Evolutionary conservation across 495 filamentous ascomycete genomes (phyloP).

Genomic region (Aspergillus hancockii): DNA sequence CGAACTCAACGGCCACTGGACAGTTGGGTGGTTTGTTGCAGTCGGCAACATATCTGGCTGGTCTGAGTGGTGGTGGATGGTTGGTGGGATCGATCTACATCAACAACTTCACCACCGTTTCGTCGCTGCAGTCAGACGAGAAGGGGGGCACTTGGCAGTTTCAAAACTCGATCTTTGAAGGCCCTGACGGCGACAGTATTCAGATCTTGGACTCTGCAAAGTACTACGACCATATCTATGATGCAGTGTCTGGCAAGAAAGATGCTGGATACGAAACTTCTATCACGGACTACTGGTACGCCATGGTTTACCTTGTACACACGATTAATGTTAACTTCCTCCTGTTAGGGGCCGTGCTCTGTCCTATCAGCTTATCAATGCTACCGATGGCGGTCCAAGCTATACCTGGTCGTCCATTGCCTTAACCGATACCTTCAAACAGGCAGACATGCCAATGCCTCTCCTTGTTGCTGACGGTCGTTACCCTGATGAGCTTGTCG

Average conservation of each 20-base stretch:
- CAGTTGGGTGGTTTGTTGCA: constrained; percentile 86
- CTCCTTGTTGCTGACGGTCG: constrained; percentile 78
- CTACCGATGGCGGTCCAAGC: constrained; percentile 68
- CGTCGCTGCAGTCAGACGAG: constrained; percentile 48
- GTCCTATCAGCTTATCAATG: constrained; percentile 82
- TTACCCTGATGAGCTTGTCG: constrained; percentile 60
- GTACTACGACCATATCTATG: constrained; percentile 68
- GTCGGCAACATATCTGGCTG: constrained; percentile 79
- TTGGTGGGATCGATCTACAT: constrained; percentile 79
- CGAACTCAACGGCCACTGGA: constrained; percentile 62
- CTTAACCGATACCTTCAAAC: constrained; percentile 60
- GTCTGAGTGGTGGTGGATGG: constrained; percentile 87
- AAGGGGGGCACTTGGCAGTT: constrained; percentile 71
- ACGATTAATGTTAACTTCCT: constrained; percentile 12
- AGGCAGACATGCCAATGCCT: constrained; percentile 79
- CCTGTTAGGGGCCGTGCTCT: constrained; percentile 62
- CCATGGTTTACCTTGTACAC: constrained; percentile 16
- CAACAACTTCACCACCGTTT: constrained; percentile 86
- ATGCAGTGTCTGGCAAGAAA: constrained; percentile 64
- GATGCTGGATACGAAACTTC: constrained; percentile 73
- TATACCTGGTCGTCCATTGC: constrained; percentile 92
- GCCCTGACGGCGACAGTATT: constrained; percentile 55
- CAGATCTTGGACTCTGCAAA: constrained; percentile 52
- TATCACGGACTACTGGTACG: constrained; percentile 84
- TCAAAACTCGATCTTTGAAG: constrained; percentile 72